phyloP scores from a whole-genome alignment of 2,329 filamentous ascomycete species.

The Penicillium italicum region DNA sequence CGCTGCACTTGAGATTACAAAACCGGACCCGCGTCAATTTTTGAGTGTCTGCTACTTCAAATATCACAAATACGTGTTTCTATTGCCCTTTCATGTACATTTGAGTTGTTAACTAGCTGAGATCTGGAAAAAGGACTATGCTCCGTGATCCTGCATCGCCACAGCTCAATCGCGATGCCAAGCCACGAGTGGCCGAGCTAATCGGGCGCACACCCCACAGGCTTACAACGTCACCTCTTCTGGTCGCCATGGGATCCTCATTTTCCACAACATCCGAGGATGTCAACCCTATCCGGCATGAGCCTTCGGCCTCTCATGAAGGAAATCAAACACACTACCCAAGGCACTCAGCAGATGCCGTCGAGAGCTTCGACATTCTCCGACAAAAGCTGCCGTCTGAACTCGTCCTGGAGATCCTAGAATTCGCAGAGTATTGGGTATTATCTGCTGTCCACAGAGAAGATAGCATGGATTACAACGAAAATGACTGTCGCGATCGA shows the following conservation, averaged over 20 bases:
- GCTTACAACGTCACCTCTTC: neutral
- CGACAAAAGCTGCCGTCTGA: slow-evolving; percentile 7
- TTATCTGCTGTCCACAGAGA: neutral
- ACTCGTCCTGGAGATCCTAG: slow-evolving; percentile 5
- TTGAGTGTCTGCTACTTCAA: neutral
- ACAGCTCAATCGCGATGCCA: neutral
- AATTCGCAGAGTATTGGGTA: slow-evolving; percentile 10
- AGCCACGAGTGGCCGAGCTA: neutral
- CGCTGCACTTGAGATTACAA: neutral
- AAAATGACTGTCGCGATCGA: neutral
- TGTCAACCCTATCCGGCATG: neutral
- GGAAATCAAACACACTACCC: neutral
- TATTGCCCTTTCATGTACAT: neutral
- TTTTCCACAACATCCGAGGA: neutral
- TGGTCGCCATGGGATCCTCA: neutral
- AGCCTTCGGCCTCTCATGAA: neutral
- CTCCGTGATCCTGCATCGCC: neutral
- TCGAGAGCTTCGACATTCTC: slow-evolving; percentile 2
- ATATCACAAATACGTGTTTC: no score
- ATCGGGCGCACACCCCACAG: neutral
- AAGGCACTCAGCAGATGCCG: slow-evolving; percentile 2
- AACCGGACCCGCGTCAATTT: neutral
- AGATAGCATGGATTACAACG: neutral
- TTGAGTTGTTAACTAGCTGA: neutral
- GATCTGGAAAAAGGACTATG: neutral